Evolutionary conservation across 345 rosid species (phyloP).

Genomic region (Hirschfeldia incana): DNA sequence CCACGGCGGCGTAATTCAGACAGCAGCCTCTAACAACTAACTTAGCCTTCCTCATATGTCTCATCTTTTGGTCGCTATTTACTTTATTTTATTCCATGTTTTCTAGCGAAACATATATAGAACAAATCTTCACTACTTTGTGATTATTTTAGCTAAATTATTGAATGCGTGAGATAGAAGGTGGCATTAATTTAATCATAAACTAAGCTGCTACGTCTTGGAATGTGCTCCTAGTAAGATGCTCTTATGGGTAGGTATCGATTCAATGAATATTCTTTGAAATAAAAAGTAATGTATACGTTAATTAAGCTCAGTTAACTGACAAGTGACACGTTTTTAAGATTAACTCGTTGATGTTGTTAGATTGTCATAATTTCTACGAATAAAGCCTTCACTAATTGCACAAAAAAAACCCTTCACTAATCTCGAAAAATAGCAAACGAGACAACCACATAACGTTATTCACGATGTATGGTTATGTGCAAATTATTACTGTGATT

Average conservation of each 20-base stretch:
- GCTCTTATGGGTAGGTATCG: slow-evolving; percentile 33
- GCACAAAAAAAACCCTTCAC: not conserved
- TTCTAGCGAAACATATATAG: slow-evolving; percentile 10
- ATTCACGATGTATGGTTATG: not conserved
- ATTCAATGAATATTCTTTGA: slow-evolving; percentile 20
- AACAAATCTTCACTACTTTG: slow-evolving; percentile 5
- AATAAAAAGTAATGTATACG: not conserved
- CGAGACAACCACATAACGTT: not conserved
- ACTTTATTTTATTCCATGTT: not conserved
- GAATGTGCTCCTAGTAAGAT: slow-evolving; percentile 36
- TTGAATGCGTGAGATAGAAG: not conserved
- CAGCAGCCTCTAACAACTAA: slow-evolving; percentile 44
- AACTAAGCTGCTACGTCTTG: slow-evolving; percentile 22
- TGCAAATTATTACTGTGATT: not conserved
- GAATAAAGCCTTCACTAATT: not conserved
- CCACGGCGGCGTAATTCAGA: slow-evolving; percentile 40
- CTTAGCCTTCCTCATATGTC: slow-evolving; percentile 36
- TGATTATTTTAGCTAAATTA: not conserved
- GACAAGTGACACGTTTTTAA: not conserved
- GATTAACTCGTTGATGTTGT: slow-evolving; percentile 16
- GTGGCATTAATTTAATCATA: not conserved
- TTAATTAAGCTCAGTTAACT: not conserved
- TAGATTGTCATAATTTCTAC: not conserved
- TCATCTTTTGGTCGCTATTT: slow-evolving; percentile 25
- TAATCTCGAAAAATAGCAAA: not conserved